Evolutionary conservation across 306 rosid genomes (phyloP).

Genomic region (Pyrus betulifolia): DNA sequence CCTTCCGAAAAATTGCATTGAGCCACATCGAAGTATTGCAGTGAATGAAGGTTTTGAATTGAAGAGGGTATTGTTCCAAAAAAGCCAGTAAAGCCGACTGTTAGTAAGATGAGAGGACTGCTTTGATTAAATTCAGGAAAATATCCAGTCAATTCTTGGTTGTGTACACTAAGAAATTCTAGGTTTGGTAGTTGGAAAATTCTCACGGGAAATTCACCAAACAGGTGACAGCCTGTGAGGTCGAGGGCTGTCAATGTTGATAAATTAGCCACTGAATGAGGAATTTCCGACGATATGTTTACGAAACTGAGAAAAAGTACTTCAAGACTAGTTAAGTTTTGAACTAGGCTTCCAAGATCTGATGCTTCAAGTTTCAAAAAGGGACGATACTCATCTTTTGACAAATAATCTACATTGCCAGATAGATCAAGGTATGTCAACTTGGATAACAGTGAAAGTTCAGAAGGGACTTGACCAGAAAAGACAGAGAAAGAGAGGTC

Average conservation of each 20-base stretch:
- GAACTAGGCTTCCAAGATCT: not conserved
- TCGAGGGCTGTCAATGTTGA: not conserved
- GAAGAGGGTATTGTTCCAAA: not conserved
- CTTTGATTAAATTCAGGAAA: conserved; percentile 4
- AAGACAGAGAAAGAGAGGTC: not conserved
- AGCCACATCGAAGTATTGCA: not conserved
- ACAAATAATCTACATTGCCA: too few relatives aligned
- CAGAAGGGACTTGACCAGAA: conserved; percentile 6
- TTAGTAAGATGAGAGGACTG: not conserved
- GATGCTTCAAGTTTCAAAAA: not conserved
- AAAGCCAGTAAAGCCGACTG: not conserved
- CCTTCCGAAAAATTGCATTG: not conserved
- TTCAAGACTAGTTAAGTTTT: conserved; percentile 2
- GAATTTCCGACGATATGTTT: conserved; percentile 4
- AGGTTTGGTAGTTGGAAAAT: conserved; percentile 28
- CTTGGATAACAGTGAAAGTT: not conserved
- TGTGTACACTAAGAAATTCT: not conserved
- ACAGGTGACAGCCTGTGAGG: not conserved
- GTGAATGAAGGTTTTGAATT: not conserved
- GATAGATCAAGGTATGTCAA: conserved; percentile 1
- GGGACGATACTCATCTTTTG: not conserved
- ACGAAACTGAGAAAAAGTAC: not conserved
- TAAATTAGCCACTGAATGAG: conserved; percentile 9
- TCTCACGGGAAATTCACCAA: conserved; percentile 21
- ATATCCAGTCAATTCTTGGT: conserved; percentile 7